These are phyloP conservation scores for Pyrenophora teres DNA, from an alignment of 2,329 filamentous ascomycete genomes.

Conservation along the genomic window DNA sequence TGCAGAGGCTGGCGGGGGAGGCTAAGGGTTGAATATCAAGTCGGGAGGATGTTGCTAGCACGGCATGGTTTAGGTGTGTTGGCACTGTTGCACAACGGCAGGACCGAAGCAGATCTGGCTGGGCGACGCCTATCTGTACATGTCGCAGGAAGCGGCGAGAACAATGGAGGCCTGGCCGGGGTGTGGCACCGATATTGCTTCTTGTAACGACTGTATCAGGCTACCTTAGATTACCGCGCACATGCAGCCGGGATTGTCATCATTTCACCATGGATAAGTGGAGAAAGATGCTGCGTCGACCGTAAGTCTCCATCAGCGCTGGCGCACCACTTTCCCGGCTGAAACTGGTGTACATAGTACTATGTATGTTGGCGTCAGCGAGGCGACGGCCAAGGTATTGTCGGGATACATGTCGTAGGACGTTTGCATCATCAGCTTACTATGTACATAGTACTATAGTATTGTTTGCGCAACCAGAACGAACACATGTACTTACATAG, in stretches of 20 bases:
- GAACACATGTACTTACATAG: not conserved
- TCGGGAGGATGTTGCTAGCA: not conserved
- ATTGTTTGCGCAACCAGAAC: too few species aligned
- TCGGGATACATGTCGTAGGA: too few species aligned
- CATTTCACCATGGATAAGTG: slow-evolving; percentile 11
- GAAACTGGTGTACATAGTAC: not conserved
- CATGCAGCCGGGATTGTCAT: slow-evolving; percentile 8
- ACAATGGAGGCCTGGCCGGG: slow-evolving; percentile 11
- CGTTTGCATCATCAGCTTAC: too few species aligned
- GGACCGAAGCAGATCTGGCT: slow-evolving; percentile 11
- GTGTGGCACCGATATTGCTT: slow-evolving; percentile 20
- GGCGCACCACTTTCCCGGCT: not conserved
- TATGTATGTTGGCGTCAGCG: not conserved
- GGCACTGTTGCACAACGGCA: slow-evolving; percentile 5
- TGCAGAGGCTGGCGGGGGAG: not conserved
- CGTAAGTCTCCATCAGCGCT: not conserved
- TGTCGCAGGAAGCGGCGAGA: slow-evolving; percentile 20
- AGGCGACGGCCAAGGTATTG: not conserved
- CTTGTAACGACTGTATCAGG: slow-evolving; percentile 30
- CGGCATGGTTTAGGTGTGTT: not conserved
- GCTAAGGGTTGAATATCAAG: slow-evolving; percentile 4
- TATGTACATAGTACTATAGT: too few species aligned
- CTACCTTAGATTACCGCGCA: slow-evolving; percentile 19
- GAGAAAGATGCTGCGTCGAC: not conserved
- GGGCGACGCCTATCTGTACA: slow-evolving; percentile 21